Evolutionary conservation across 768 basidiomycete genomes (phyloP).

Genomic region (Rickenella mellea): DNA sequence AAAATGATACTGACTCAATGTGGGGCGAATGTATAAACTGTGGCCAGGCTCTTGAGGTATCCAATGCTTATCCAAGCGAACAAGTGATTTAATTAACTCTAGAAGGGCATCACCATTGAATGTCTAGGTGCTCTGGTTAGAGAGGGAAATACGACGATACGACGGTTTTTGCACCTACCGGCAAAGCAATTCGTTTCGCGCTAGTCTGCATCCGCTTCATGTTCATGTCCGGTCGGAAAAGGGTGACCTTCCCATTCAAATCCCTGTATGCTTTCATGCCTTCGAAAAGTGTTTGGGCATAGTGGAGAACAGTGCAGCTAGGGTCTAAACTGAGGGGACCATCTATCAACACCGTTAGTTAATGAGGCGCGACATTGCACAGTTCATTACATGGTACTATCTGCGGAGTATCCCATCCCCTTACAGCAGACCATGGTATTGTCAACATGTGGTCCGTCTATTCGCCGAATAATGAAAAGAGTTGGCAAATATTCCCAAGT

Average conservation of each 20-base stretch:
- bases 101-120: conserved; percentile 72
- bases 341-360: conserved; percentile 29
- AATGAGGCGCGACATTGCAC: not conserved
- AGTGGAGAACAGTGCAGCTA: conserved; percentile 80
- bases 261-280: conserved; percentile 91
- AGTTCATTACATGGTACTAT: conserved; percentile 63
- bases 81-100: conserved; percentile 77
- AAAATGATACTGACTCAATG: conserved; percentile 28
- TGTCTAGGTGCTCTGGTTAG: conserved; percentile 28
- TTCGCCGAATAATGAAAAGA: conserved; percentile 6
- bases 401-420: conserved; percentile 76
- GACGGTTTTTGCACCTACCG: conserved; percentile 34
- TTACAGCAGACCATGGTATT: conserved; percentile 54
- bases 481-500: not conserved
- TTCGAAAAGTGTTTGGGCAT: conserved; percentile 87
- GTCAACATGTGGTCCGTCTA: conserved; percentile 86
- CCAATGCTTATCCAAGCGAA: conserved; percentile 81
- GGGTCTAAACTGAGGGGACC: conserved; percentile 69
- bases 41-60: conserved; percentile 83
- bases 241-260: conserved; percentile 56
- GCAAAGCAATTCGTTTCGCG: conserved; percentile 68
- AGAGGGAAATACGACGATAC: not conserved
- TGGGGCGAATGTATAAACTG: conserved; percentile 86
- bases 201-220: conserved; percentile 92
- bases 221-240: conserved; percentile 96